A percentile compares a stretch with the other conserved stretches of the same genome.
Conservation (phyloP, 1,284 basidiomycete species). For the Cutaneotrichosporon sp. region DNA sequence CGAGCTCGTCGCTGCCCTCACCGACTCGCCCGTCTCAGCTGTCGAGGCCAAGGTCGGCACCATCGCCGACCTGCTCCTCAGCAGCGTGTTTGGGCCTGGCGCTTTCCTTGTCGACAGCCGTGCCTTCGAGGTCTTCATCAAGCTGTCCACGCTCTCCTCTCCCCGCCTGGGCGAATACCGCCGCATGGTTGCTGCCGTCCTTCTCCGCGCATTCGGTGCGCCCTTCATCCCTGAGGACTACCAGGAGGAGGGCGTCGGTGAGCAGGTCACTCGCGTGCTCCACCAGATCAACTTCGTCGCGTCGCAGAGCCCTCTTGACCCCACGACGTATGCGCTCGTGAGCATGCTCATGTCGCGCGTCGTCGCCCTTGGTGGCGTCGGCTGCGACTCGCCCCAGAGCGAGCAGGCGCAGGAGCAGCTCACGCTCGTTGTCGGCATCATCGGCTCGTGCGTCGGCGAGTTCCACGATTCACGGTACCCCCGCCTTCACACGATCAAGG, state of each 20-base stretch:
- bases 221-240: constrained; percentile 71
- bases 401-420: constrained; percentile 88
- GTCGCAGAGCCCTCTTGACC: constrained; percentile 80
- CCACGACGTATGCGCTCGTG: constrained; percentile 78
- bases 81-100: constrained; percentile 64
- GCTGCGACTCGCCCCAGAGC: constrained; percentile 58
- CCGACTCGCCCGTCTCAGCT: constrained; percentile 62
- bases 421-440: constrained; percentile 76
- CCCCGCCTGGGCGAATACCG: constrained; percentile 68
- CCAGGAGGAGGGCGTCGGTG: constrained; percentile 63
- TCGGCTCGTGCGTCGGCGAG: constrained; percentile 81
- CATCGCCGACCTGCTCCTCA: constrained; percentile 65
- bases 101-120: constrained; percentile 62
- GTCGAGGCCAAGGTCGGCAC: constrained; percentile 62
- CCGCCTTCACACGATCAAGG: constrained; percentile 67
- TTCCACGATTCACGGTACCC: constrained; percentile 73
- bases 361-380: constrained; percentile 69
- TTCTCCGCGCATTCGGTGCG: constrained; percentile 69
- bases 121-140: constrained; percentile 73
- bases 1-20: constrained; percentile 65
- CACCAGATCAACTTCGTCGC: constrained; percentile 82
- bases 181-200: constrained; percentile 75
- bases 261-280: constrained; percentile 78
- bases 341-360: constrained; percentile 77
- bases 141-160: constrained; percentile 54